A percentile compares a stretch with the other conserved stretches of the same genome.
phyloP scores from a whole-genome alignment of 2,329 filamentous ascomycete species.

The Cladobotryum mycophilum region DNA sequence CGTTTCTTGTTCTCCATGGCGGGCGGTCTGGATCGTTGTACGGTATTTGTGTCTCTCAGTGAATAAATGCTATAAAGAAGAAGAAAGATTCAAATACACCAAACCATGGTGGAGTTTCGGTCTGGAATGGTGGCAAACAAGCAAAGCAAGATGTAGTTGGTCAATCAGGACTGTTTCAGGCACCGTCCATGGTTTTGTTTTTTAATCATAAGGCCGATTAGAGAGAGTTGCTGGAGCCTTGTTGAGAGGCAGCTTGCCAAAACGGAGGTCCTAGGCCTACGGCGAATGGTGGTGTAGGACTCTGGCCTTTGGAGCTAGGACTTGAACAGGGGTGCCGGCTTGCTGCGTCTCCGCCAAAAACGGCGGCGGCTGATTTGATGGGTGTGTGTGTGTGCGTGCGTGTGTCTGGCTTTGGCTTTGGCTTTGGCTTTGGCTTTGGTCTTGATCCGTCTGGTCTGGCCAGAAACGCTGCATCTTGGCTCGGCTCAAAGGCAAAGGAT shows the following conservation, averaged over 20 bases:
- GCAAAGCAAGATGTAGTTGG: background rate
- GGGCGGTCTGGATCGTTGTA: conserved; percentile 5
- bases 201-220: conserved; percentile 14
- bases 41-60: conserved; percentile 10
- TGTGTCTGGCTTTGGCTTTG: no score
- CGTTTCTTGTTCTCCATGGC: conserved; percentile 28
- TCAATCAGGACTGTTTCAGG: conserved; percentile 5
- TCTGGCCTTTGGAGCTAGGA: conserved; percentile 22
- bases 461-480: no score
- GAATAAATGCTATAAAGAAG: conserved; percentile 8
- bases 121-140: background rate
- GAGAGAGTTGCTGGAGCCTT: conserved; percentile 5
- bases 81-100: background rate
- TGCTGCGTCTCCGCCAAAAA: conserved; percentile 7
- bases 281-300: conserved; percentile 26
- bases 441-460: no score
- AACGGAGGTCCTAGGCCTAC: conserved; percentile 14
- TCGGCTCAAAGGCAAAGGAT: no score
- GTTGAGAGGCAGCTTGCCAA: conserved; percentile 22
- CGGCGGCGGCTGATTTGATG: conserved; percentile 6
- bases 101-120: background rate
- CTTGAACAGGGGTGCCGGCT: conserved; percentile 14
- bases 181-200: conserved; percentile 19
- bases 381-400: background rate
- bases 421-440: no score